phyloP scores from a whole-genome alignment of 2,329 filamentous ascomycete species.

The Clonostachys sp. region DNA sequence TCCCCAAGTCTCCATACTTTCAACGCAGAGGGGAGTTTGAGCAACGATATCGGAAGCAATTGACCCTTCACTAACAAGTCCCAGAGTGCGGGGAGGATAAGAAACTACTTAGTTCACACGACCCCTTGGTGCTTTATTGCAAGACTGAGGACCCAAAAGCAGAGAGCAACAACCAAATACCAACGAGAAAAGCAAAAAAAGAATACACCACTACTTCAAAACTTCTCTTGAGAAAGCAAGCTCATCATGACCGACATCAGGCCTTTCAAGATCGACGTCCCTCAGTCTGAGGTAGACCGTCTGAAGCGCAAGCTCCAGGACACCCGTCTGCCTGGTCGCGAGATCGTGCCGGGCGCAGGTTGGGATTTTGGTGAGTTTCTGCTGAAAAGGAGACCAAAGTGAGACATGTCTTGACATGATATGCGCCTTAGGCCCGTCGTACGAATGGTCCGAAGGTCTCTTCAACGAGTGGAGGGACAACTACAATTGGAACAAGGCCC shows the following conservation, averaged over 20 bases:
- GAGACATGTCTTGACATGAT: neutral
- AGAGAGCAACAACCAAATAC: too few species aligned
- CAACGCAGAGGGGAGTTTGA: too few species aligned
- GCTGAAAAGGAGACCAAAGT: neutral
- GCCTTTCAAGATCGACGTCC: constrained; percentile 4
- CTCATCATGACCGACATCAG: neutral
- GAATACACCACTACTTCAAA: too few species aligned
- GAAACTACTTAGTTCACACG: too few species aligned
- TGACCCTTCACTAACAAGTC: too few species aligned
- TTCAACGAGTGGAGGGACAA: constrained; percentile 4
- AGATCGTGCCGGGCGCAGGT: constrained; percentile 6
- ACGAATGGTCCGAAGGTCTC: constrained; percentile 6
- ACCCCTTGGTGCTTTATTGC: too few species aligned
- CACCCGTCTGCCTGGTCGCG: constrained; percentile 4
- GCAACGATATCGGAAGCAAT: too few species aligned
- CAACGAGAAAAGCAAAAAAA: too few species aligned
- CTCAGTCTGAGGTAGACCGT: constrained; percentile 4
- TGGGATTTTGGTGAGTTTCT: constrained; percentile 5
- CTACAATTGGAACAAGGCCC: constrained; percentile 9
- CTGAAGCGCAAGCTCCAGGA: constrained; percentile 6
- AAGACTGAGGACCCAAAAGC: too few species aligned
- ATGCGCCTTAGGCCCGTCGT: neutral
- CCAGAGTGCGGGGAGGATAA: too few species aligned
- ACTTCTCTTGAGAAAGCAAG: neutral
- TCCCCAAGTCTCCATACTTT: too few species aligned